phyloP scores from a whole-genome alignment of 441 rosid species.

The Pelargonium cotyledonis region DNA sequence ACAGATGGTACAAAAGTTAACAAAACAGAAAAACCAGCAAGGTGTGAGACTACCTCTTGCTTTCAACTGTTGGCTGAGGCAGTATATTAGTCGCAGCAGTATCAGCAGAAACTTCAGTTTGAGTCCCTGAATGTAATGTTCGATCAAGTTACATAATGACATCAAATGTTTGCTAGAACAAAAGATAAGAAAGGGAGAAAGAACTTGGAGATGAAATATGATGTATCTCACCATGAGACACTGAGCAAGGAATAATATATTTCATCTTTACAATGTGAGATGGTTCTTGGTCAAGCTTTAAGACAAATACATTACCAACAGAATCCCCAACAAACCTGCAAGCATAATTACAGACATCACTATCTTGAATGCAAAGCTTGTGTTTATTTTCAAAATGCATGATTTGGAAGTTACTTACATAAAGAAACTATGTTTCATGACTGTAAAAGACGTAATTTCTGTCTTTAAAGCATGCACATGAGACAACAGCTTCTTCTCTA shows the following conservation, averaged over 20 bases:
- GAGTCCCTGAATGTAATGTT: constrained; percentile 37
- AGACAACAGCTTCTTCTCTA: constrained; percentile 58
- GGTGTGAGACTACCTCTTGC: constrained; percentile 52
- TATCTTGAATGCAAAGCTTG: constrained; percentile 8
- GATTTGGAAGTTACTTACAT: constrained; percentile 42
- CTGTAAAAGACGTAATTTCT: constrained; percentile 57
- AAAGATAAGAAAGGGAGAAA: neutral
- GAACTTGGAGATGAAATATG: constrained; percentile 1
- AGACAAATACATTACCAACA: constrained; percentile 59
- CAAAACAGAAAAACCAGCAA: neutral
- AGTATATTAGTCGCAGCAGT: constrained; percentile 49
- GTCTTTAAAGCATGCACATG: constrained; percentile 41
- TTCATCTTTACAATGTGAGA: constrained; percentile 42
- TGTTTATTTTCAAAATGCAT: neutral
- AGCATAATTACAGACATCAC: constrained; percentile 19
- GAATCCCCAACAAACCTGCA: constrained; percentile 77
- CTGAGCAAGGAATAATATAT: constrained; percentile 62
- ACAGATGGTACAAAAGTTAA: neutral
- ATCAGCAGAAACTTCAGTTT: constrained; percentile 46
- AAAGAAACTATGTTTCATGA: constrained; percentile 55
- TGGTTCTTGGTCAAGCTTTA: constrained; percentile 55
- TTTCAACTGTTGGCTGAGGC: constrained; percentile 77
- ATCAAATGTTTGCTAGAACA: constrained; percentile 10
- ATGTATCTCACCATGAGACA: constrained; percentile 56
- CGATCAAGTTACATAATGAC: constrained; percentile 1